Evolutionary conservation across 2,329 filamentous ascomycete species (phyloP).

Genomic region (Massarina eburnea): DNA sequence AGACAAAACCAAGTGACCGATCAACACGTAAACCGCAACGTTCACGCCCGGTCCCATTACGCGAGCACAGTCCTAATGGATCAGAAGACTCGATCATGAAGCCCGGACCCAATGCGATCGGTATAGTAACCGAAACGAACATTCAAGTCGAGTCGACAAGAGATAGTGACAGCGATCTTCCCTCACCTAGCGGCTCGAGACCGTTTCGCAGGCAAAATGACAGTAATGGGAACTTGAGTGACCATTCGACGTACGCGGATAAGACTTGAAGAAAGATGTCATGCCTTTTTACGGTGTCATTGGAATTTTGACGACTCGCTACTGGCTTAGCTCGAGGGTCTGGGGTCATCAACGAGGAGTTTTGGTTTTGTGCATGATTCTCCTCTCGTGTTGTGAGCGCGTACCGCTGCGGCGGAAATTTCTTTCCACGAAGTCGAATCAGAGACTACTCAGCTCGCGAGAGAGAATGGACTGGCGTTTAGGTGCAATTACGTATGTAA

Average conservation of each 20-base stretch:
- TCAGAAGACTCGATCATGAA: slow-evolving; percentile 40
- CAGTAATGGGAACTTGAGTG: not conserved
- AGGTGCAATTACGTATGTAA: not conserved
- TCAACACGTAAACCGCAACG: slow-evolving; percentile 4
- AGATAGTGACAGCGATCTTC: slow-evolving; percentile 11
- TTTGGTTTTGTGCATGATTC: too few relatives aligned
- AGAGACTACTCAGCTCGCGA: too few relatives aligned
- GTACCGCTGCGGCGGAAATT: too few relatives aligned
- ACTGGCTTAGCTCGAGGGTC: not conserved
- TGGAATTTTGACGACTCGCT: not conserved
- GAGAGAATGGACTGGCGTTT: not conserved
- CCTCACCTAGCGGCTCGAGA: not conserved
- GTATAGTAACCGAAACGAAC: slow-evolving; percentile 37
- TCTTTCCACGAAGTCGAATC: too few relatives aligned
- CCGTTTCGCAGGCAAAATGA: not conserved
- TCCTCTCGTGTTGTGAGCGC: too few relatives aligned
- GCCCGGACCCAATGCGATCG: slow-evolving; percentile 21
- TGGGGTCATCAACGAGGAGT: too few relatives aligned
- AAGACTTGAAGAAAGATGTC: not conserved
- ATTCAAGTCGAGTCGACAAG: slow-evolving; percentile 33
- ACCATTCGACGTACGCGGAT: not conserved
- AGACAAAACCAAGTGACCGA: too few relatives aligned
- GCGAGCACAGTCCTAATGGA: slow-evolving; percentile 30
- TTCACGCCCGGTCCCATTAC: slow-evolving; percentile 18
- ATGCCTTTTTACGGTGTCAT: not conserved